Evolutionary conservation across 768 basidiomycete species (phyloP), one percentile per base, ranked within the genome.

Genomic region (Mycena galopus): DNA sequence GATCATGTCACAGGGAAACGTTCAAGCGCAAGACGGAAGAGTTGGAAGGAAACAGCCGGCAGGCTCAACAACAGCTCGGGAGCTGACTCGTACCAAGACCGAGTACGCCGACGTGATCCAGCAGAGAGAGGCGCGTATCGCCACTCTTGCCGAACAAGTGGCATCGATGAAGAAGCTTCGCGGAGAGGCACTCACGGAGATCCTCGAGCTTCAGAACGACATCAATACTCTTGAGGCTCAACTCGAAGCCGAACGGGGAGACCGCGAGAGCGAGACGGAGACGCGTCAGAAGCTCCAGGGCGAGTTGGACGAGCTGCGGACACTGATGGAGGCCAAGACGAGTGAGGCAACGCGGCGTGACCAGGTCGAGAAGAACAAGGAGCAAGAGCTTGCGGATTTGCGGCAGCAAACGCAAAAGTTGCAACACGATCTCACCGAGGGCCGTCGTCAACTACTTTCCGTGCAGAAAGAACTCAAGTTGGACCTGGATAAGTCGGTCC

Each of bases 361-460:
- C 37, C 94, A 98, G 78, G 95, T 91, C 0, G 95, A 96, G 79
- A 92, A 92, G 81, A 93, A 93, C 81, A 95, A 92, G 77, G 96
- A 98, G 74, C 86, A 90, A 55, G 97, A 99, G 81, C 89, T 98
- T 14, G 80, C 82, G 0, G 87, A 91, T 33, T 85, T 99, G 8
- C 91, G 96, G 25, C 78, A 79, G 12, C 92, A 95, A 76, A 88
- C 89, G 25, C 77, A 79, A 23, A 86, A 87, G 47, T 82, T 95
- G 33, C 92, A 94, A 55, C 84, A 89, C 51, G 92, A 95, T 37
- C 86, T 96, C 19, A 86, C 87, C 37, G 89, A 92, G 19, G 87
- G 90, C 25, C 92, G 94, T 25, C 88, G 88, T 64, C 79, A 83
- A 4, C 87, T 91, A 5, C 80, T 91, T 25, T 92, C 94, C 67